Conservation (phyloP, 495 filamentous ascomycete species). For the Aspergillus leporis region DNA sequence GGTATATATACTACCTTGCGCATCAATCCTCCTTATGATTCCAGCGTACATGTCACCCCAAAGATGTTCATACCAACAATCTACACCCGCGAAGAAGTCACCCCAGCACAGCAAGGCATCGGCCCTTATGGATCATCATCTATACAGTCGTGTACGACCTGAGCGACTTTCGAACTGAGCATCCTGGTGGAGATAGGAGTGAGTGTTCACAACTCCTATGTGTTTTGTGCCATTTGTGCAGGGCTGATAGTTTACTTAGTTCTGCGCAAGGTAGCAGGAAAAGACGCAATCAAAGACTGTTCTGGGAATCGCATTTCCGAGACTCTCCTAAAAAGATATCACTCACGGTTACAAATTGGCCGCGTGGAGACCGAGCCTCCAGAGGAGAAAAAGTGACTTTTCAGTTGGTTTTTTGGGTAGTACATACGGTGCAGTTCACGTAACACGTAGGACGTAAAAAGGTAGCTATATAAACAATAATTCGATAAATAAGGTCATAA, state of each 20-base stretch:
- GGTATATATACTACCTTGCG: too few relatives aligned
- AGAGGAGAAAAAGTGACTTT: not conserved
- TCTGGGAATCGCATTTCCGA: constrained; percentile 93
- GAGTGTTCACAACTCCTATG: constrained; percentile 18
- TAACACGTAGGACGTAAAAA: too few relatives aligned
- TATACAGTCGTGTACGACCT: constrained; percentile 86
- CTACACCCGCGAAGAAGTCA: constrained; percentile 69
- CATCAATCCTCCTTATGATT: too few relatives aligned
- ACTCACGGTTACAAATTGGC: constrained; percentile 71
- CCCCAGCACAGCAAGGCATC: constrained; percentile 74
- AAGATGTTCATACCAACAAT: constrained; percentile 41
- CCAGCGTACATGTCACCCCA: not conserved
- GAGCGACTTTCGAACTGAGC: constrained; percentile 78
- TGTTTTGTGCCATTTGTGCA: not conserved
- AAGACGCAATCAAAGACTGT: constrained; percentile 85
- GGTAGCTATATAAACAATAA: too few relatives aligned
- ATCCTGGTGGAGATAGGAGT: constrained; percentile 85
- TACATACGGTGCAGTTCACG: too few relatives aligned
- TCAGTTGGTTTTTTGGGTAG: not conserved
- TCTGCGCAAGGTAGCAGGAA: constrained; percentile 78
- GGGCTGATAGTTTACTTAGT: constrained; percentile 37
- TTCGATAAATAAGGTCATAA: too few relatives aligned
- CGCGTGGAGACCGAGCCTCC: not conserved
- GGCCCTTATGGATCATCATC: constrained; percentile 74
- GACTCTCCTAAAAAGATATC: constrained; percentile 79